phyloP scores from a whole-genome alignment of 2,329 filamentous ascomycete genomes.

The Neocucurbitaria cava region DNA sequence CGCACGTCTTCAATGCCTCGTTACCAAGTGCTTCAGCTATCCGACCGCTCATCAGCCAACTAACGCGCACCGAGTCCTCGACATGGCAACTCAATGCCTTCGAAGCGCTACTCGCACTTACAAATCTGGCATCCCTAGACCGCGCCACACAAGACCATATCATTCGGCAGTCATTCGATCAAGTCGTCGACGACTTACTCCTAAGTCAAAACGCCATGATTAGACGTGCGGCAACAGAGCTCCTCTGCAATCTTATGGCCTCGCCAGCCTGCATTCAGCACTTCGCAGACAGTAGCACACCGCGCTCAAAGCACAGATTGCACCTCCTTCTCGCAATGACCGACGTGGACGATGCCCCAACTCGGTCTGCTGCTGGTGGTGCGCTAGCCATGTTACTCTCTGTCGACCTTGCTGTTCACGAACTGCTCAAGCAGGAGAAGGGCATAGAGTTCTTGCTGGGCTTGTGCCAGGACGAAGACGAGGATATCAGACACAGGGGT shows the following conservation, averaged over 20 bases:
- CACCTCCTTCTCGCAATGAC: conserved; percentile 87
- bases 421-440: conserved; percentile 70
- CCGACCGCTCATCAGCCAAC: conserved; percentile 77
- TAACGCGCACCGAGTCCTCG: conserved; percentile 65
- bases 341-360: conserved; percentile 81
- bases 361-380: conserved; percentile 83
- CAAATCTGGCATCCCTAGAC: conserved; percentile 84
- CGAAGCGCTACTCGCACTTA: conserved; percentile 88
- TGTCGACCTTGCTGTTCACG: conserved; percentile 76
- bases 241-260: conserved; percentile 89
- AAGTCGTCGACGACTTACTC: conserved; percentile 78
- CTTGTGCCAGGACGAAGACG: conserved; percentile 74
- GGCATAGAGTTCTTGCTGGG: conserved; percentile 81
- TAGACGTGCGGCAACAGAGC: conserved; percentile 82
- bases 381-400: conserved; percentile 84
- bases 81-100: conserved; percentile 84
- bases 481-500: conserved; percentile 73
- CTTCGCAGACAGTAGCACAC: conserved; percentile 69
- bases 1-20: conserved; percentile 81
- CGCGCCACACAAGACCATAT: conserved; percentile 70
- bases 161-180: conserved; percentile 74
- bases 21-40: conserved; percentile 79
- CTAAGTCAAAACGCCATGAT: conserved; percentile 78
- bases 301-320: conserved; percentile 74
- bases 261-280: conserved; percentile 69